These are phyloP conservation scores for Coffea canephora DNA, from an alignment of 257 asterid species.

Conservation along the genomic window DNA sequence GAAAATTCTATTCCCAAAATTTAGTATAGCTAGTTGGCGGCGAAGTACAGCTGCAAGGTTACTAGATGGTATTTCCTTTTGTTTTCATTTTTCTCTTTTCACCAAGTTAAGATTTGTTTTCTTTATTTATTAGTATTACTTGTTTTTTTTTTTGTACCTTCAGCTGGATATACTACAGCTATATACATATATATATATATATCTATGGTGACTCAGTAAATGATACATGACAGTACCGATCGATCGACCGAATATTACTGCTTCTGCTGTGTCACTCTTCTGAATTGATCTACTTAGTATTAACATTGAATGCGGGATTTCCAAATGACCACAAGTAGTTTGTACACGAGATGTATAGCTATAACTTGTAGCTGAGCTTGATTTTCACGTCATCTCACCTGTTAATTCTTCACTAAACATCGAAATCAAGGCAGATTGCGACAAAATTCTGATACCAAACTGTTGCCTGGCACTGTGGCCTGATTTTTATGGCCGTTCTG, in stretches of 20 bases:
- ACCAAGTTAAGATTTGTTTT: too few relatives aligned
- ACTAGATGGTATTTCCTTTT: too few relatives aligned
- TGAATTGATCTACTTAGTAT: background rate
- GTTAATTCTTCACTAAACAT: background rate
- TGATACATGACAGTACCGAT: too few relatives aligned
- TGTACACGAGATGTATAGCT: too few relatives aligned
- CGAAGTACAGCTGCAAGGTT: background rate
- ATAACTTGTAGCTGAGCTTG: background rate
- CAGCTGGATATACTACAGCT: background rate
- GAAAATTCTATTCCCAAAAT: conserved; percentile 25
- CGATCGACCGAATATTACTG: too few relatives aligned
- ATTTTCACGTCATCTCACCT: background rate
- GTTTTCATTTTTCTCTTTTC: background rate
- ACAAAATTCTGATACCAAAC: background rate
- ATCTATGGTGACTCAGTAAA: too few relatives aligned
- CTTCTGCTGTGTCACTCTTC: background rate
- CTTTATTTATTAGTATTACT: too few relatives aligned
- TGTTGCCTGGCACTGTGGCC: background rate
- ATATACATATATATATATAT: too few relatives aligned
- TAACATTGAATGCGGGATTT: background rate
- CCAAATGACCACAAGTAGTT: background rate
- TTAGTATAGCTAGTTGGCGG: background rate
- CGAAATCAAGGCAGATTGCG: background rate
- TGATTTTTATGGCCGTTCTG: background rate
- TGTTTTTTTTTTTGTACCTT: background rate